Evolutionary conservation across 1,284 basidiomycete genomes (phyloP), one percentile per base, ranked within the genome.

Genomic region (Neolentinus lepideus): DNA sequence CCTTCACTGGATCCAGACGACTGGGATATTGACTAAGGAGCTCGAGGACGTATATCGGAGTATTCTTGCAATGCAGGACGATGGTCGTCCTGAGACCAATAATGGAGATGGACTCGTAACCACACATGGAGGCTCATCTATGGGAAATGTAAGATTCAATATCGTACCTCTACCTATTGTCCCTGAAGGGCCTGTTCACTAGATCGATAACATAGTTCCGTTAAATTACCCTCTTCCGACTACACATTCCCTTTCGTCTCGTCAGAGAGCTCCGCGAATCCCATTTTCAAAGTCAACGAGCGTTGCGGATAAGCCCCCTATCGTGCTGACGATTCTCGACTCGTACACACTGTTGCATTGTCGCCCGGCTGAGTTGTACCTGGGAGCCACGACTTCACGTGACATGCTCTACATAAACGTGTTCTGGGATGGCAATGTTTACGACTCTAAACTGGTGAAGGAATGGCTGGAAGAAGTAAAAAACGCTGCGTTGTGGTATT

Each of bases 131-230:
- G 77, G 75, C 9, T 76, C 77, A 11, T 78, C 74, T 56, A 67
- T 79, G 24, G 78, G 77, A n/a, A 75, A 78, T 65, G 78, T 79
- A 47, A 59, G 71, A 63, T n/a, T 25, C 1, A n/a, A 12, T 45
- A 50, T 27, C 14, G 16, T 27, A 21, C 21, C 11, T 21, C 3
- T 54, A 6, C 27, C 35, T 26, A 47, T 46, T 11, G 29, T 25
- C 21, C n/a, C n/a, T 47, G n/a, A 21, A 3, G 12, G 21, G 29
- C 48, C n/a, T 16, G 19, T 33, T 16, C 22, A 6, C 6, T 47
- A 62, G 61, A 47, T 61, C 52, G 54, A 59, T 1, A 22, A 52
- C 16, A 45, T 63, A 26, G 27, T 58, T 3, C 62, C 62, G 8
- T 26, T 35, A 6, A 54, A 43, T 14, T 63, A 61, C 43, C 62